Percentiles rank a stretch among this genome's conserved stretches.
Conservation (phyloP, 2,329 filamentous ascomycete genomes). For the Talaromyces sp. region DNA sequence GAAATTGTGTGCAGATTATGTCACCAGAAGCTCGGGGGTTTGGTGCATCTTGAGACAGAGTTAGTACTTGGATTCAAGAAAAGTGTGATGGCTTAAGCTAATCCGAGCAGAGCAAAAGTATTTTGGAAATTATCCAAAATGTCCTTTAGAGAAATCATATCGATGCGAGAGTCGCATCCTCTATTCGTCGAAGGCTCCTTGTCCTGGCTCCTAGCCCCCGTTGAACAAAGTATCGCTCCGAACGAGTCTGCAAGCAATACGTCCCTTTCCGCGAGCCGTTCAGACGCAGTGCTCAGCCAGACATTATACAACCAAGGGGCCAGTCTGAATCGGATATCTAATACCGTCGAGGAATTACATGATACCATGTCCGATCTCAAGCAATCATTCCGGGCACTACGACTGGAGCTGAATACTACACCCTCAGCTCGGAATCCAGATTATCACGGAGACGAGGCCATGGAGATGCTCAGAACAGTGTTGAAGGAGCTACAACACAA, state of each 20-base stretch:
- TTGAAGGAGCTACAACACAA: slow-evolving; percentile 39
- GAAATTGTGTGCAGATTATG: slow-evolving; percentile 39
- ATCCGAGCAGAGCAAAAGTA: slow-evolving; percentile 31
- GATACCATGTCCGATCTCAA: slow-evolving; percentile 42
- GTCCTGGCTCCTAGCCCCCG: slow-evolving; percentile 29
- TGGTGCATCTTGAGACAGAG: slow-evolving; percentile 36
- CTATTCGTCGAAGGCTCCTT: slow-evolving; percentile 34
- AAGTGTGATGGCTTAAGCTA: neutral
- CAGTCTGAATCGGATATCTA: slow-evolving; percentile 39
- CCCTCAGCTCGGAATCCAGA: slow-evolving; percentile 26
- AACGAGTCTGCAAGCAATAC: slow-evolving; percentile 27
- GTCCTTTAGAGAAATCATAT: slow-evolving; percentile 39
- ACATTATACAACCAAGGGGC: slow-evolving; percentile 38
- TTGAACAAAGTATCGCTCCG: slow-evolving; percentile 16
- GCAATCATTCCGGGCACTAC: slow-evolving; percentile 36
- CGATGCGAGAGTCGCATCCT: slow-evolving; percentile 38
- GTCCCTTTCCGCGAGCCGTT: slow-evolving; percentile 19
- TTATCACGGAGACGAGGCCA: slow-evolving; percentile 23
- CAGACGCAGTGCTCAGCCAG: slow-evolving; percentile 28
- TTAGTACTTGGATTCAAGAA: slow-evolving; percentile 21
- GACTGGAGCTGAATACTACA: slow-evolving; percentile 34
- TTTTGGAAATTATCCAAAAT: slow-evolving; percentile 41
- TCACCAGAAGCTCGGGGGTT: slow-evolving; percentile 36
- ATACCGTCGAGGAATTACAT: slow-evolving; percentile 36
- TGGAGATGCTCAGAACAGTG: slow-evolving; percentile 39